Conservation (phyloP, 2,329 filamentous ascomycete species). For the Cercospora sp. region DNA sequence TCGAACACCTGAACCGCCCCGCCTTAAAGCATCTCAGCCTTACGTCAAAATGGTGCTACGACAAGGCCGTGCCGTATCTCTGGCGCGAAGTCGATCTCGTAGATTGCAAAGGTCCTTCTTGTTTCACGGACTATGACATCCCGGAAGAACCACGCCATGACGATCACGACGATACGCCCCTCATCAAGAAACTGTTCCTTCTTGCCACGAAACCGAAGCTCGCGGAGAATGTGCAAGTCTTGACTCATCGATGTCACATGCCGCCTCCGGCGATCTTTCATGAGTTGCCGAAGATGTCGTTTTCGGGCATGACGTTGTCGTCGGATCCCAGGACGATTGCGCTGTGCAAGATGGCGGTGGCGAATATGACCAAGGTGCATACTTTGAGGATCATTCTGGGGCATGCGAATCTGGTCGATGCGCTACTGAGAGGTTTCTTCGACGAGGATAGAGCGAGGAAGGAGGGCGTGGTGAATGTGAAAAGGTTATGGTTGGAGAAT, state of each 20-base stretch:
- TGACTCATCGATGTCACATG: slow-evolving; percentile 51
- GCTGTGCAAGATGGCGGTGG: slow-evolving; percentile 43
- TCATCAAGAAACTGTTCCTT: slow-evolving; percentile 46
- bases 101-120: slow-evolving; percentile 36
- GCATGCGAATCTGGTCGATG: slow-evolving; percentile 44
- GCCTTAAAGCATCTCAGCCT: slow-evolving; percentile 39
- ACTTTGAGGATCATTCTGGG: slow-evolving; percentile 49
- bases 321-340: slow-evolving; percentile 43
- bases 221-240: slow-evolving; percentile 45
- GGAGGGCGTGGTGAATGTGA: slow-evolving; percentile 36
- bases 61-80: slow-evolving; percentile 41
- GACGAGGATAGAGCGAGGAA: slow-evolving; percentile 31
- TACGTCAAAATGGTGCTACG: slow-evolving; percentile 40
- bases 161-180: slow-evolving; percentile 46
- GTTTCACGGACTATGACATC: slow-evolving; percentile 3
- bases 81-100: slow-evolving; percentile 46
- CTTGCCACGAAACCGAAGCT: slow-evolving; percentile 46
- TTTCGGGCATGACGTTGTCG: slow-evolving; percentile 44
- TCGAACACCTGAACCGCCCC: slow-evolving; percentile 38
- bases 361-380: slow-evolving; percentile 45
- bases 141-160: background rate
- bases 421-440: slow-evolving; percentile 45
- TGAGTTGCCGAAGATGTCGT: slow-evolving; percentile 45
- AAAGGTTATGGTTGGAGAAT: slow-evolving; percentile 50
- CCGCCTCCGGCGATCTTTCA: slow-evolving; percentile 48